Base-by-base conservation (phyloP, 768 basidiomycete genomes). In the Boletus coccyginus region DNA sequence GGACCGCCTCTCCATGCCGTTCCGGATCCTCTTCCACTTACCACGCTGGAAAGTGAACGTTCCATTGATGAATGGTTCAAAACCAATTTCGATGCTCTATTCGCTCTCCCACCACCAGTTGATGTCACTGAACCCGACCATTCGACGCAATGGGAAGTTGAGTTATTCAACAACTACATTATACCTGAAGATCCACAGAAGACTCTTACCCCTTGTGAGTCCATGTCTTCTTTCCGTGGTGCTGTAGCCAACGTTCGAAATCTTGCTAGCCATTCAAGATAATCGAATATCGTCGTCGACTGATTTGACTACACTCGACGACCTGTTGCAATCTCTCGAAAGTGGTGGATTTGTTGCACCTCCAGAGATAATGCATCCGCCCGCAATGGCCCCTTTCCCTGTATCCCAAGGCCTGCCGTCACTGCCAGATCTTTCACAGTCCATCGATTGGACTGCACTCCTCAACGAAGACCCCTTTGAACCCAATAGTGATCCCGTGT, bases 1-100 rank as follows among this genome's bases (percentile, higher is more conserved):
- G 55, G 42, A 17, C 64, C 70, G 1, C 66, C 62, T 24, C 47
- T 62, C 3, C 70, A 70, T 21, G 16, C 62, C 0, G 66, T 69
- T 4, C 76, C 74, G 0, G 67, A 74, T 52, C 66, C 75, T 21
- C 60, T 72, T 1, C 72, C 32, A 16, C 62, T 19, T 48, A 53
- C 33, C 32, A 46, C 62, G 2, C 9, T 56, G 1, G 54, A 62
- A n/a, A 61, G 61, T 5, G 66, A 63, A 4, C 35, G 58, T 13
- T 54, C 56, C 1, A 55, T 74, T 17, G 73, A 76, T 12, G 66
- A 70, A n/a, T 78, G 75, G 78, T 74, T 74, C 19, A 61, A 66
- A 0, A 51, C 54, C 11, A 61, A 61, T 35, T 65, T 71, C 39
- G 53, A 56, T n/a, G 2, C 39, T 33, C 12, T 64, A 1, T 72